These are phyloP conservation scores for Cercospora canescens DNA, from an alignment of 2,329 filamentous ascomycete species.

Conservation along the genomic window DNA sequence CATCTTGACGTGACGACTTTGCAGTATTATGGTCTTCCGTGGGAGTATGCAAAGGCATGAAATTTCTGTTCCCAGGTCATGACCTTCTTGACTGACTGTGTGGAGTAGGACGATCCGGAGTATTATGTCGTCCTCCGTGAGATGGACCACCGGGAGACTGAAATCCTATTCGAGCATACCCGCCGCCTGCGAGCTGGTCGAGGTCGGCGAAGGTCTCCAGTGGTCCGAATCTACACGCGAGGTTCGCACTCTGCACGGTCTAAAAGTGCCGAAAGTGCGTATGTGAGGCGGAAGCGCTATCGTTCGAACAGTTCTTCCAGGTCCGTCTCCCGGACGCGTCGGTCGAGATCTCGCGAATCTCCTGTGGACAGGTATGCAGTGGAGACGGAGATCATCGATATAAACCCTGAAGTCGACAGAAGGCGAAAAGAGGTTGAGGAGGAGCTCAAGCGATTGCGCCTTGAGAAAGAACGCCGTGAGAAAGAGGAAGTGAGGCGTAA, in stretches of 20 bases:
- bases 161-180: constrained; percentile 7
- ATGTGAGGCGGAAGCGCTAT: not conserved
- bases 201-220: not conserved
- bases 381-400: not conserved
- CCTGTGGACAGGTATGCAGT: not conserved
- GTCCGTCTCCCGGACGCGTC: not conserved
- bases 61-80: not conserved
- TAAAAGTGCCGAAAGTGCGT: not conserved
- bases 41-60: not conserved
- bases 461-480: not conserved
- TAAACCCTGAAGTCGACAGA: not conserved
- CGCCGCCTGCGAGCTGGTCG: not conserved
- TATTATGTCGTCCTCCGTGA: not conserved
- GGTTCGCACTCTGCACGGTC: not conserved
- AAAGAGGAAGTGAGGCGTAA: not conserved
- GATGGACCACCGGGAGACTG: not conserved
- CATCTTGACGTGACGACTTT: not conserved
- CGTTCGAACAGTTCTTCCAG: not conserved
- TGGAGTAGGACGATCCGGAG: not conserved
- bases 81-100: not conserved
- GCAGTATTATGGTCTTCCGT: not conserved
- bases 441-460: not conserved
- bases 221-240: not conserved
- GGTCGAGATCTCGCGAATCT: not conserved
- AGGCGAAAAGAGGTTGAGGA: not conserved